Conservation (phyloP, 345 rosid species). For the Dovyalis caffra region DNA sequence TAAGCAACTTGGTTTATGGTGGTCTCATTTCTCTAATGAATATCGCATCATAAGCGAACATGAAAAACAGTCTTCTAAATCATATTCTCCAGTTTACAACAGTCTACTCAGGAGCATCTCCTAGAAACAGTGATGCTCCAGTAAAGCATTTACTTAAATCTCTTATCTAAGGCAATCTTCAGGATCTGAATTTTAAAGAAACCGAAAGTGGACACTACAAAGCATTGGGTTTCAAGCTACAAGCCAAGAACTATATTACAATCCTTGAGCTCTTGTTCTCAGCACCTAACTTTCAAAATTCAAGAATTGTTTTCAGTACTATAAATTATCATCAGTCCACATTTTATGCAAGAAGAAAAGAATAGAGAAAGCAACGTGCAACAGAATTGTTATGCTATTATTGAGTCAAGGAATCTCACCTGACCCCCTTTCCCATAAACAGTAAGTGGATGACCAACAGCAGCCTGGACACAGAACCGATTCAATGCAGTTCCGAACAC, state of each 20-base stretch:
- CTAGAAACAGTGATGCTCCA: too few relatives aligned
- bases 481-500: conserved; percentile 94
- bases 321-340: not conserved
- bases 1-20: not conserved
- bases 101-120: not conserved
- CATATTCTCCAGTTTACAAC: not conserved
- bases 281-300: not conserved
- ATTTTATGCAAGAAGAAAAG: not conserved
- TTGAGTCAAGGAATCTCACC: conserved; percentile 43
- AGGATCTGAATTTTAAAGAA: too few relatives aligned
- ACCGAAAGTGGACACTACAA: too few relatives aligned
- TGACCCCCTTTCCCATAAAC: conserved; percentile 98
- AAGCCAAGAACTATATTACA: not conserved
- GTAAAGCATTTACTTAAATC: too few relatives aligned
- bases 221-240: not conserved
- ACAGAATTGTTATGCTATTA: not conserved
- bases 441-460: conserved; percentile 91
- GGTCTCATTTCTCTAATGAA: not conserved
- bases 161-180: too few relatives aligned
- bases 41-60: not conserved
- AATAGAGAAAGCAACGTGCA: not conserved
- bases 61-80: not conserved
- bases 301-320: not conserved
- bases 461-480: conserved; percentile 96
- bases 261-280: not conserved